Percentiles rank a stretch among this genome's conserved stretches.
Conservation (phyloP, 306 rosid genomes). For the Purshia tridentata region DNA sequence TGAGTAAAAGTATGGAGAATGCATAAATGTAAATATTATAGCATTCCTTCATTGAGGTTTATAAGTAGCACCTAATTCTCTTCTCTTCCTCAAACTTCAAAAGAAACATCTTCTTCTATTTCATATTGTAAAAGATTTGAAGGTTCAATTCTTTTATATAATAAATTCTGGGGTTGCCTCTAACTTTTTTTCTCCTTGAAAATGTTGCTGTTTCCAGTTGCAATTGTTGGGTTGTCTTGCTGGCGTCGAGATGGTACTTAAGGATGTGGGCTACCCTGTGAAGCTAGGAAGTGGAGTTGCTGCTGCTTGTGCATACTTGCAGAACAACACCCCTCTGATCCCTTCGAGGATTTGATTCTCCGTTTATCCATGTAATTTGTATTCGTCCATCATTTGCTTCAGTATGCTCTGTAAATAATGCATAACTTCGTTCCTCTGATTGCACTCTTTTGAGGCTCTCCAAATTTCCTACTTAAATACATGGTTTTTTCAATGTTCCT, state of each 20-base stretch:
- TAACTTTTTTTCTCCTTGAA: neutral
- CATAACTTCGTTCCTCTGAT: constrained; percentile 17
- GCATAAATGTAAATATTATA: neutral
- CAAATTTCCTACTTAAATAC: constrained; percentile 30
- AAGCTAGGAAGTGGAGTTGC: constrained; percentile 96
- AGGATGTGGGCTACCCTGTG: constrained; percentile 91
- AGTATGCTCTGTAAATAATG: constrained; percentile 52
- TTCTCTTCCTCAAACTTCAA: neutral
- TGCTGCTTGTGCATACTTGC: constrained; percentile 85
- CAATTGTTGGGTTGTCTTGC: constrained; percentile 97
- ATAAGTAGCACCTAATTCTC: neutral
- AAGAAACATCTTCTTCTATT: neutral
- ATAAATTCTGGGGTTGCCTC: neutral
- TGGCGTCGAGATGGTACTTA: constrained; percentile 98
- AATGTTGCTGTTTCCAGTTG: constrained; percentile 48
- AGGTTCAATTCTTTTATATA: too few species aligned
- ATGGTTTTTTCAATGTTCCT: constrained; percentile 11
- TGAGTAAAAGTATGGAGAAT: neutral
- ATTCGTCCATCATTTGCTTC: constrained; percentile 34
- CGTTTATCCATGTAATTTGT: constrained; percentile 26
- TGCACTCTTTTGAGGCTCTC: constrained; percentile 47
- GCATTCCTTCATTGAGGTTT: neutral
- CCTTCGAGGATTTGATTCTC: constrained; percentile 78
- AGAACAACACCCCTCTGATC: constrained; percentile 77
- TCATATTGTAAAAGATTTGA: neutral